Base-by-base conservation (phyloP, 805 yeast species). In the Candida maltosa region DNA sequence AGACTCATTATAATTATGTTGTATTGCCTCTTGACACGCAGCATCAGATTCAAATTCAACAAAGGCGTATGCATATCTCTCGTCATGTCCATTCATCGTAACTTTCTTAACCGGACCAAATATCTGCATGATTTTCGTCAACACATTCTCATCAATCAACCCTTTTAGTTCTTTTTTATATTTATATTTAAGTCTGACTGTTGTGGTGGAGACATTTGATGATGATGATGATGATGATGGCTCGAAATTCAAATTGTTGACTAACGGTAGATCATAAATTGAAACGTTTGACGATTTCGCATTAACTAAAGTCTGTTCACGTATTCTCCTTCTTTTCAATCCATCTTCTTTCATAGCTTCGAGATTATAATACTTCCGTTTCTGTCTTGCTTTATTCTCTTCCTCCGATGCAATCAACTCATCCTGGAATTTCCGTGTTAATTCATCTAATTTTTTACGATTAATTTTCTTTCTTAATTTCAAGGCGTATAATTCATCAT, bases 141-240 rank as follows among this genome's bases (percentile, higher is more conserved):
- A 48, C 2, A 64, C 50, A 1, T 58, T 67, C 1, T 40, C 44
- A 16, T 54, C 56, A 15, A 72, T 49, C 15, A 53, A 39, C 1
- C 48, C 64, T 11, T 48, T 45, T 4, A 69, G 29, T 29, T 62
- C 66, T 5, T 58, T 58, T 38, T 61, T 61, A 30, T 60, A 56
- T 44, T 73, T 74, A 78, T 80, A 75, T 43, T 58, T 64, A 17
- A 75, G 56, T 17, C 50, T 39, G 16, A 66, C 62, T n/a, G n/a
- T n/a, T n/a, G n/a, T n/a, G n/a, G n/a, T n/a, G n/a, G n/a, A n/a
- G n/a, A n/a, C n/a, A n/a, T n/a, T n/a, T n/a, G n/a, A n/a, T n/a
- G n/a, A n/a, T 23, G 29, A 39, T 11, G 16, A 27, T 17, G 6
- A 7, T 14, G 21, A 12, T 16, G 18, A n/a, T 16, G 15, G 6